A percentile compares a stretch with the other conserved stretches of the same genome.
Conservation (phyloP, 2,329 filamentous ascomycete genomes). For the Lasiodiplodia sp. region DNA sequence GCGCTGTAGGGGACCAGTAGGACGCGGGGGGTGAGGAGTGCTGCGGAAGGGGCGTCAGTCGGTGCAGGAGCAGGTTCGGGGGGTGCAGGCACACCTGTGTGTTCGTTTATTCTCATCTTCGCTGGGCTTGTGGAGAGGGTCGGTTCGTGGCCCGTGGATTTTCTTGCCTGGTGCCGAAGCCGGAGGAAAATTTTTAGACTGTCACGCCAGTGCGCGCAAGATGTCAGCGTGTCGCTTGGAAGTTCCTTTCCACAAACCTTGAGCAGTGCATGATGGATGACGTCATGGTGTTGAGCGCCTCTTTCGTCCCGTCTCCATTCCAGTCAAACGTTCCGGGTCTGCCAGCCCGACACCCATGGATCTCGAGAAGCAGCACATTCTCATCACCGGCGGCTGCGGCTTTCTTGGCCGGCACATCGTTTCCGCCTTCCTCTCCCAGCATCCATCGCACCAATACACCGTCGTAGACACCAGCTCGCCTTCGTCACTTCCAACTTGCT, state of each 20-base stretch:
- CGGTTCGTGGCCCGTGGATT: not conserved
- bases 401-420: conserved; percentile 55
- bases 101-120: conserved; percentile 53
- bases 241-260: not conserved
- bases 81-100: conserved; percentile 41
- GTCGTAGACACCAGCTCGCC: conserved; percentile 42
- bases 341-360: not conserved
- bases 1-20: conserved; percentile 84
- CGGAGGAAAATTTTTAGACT: conserved; percentile 10
- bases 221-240: not conserved
- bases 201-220: conserved; percentile 3
- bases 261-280: conserved; percentile 11
- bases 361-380: conserved; percentile 35
- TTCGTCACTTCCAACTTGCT: conserved; percentile 34
- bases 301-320: not conserved
- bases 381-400: conserved; percentile 58
- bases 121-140: not conserved
- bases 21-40: conserved; percentile 69
- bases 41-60: conserved; percentile 53
- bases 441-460: conserved; percentile 49
- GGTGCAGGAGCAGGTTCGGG: not conserved
- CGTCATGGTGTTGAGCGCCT: conserved; percentile 26
- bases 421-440: conserved; percentile 45
- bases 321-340: not conserved
- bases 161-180: not conserved